Evolutionary conservation across 2,329 filamentous ascomycete genomes (phyloP).

Genomic region (Arthrobotrys conoides): DNA sequence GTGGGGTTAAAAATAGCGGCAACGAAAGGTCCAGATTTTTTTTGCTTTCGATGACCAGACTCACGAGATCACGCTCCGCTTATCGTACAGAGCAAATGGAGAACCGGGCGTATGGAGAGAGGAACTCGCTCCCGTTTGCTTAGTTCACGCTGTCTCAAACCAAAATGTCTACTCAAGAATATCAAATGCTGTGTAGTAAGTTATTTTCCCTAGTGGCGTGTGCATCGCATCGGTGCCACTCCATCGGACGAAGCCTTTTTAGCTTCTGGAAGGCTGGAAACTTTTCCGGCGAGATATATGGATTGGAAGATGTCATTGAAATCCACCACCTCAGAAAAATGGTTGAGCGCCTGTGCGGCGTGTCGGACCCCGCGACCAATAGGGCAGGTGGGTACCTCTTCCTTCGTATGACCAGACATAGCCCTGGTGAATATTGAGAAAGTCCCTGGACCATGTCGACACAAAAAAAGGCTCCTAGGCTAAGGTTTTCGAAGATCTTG

Average conservation of each 20-base stretch:
- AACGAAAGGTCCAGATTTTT: conserved; percentile 19
- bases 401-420: conserved; percentile 59
- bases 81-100: conserved; percentile 23
- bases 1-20: conserved; percentile 54
- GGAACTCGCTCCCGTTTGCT: conserved; percentile 38
- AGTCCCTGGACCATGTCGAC: conserved; percentile 56
- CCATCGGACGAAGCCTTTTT: conserved; percentile 25
- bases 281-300: conserved; percentile 29
- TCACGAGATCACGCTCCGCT: conserved; percentile 28
- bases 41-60: conserved; percentile 10
- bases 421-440: conserved; percentile 43
- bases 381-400: conserved; percentile 57
- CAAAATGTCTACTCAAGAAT: not conserved
- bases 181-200: conserved; percentile 19
- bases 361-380: conserved; percentile 61
- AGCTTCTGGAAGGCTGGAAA: conserved; percentile 35
- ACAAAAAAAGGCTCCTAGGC: conserved; percentile 43
- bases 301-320: conserved; percentile 33
- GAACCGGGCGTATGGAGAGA: conserved; percentile 33
- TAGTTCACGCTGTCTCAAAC: conserved; percentile 17
- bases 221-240: conserved; percentile 36
- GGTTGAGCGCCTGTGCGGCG: conserved; percentile 39
- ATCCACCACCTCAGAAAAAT: conserved; percentile 18
- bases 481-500: conserved; percentile 29
- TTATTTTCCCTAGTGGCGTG: conserved; percentile 36